Evolutionary conservation across 768 basidiomycete genomes (phyloP).

Genomic region (Boletus reticuloceps): DNA sequence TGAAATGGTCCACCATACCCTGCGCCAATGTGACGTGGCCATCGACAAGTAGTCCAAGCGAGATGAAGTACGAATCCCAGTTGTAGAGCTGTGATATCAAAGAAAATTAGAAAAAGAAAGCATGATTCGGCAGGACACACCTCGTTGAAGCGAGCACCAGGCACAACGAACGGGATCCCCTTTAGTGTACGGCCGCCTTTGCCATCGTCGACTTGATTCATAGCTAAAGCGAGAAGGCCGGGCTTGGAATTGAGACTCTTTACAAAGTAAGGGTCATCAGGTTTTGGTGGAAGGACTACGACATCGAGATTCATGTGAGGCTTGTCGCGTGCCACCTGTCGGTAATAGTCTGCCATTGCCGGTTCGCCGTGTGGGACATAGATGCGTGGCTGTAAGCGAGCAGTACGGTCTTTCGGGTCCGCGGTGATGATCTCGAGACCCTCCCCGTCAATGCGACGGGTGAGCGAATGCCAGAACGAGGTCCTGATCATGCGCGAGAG

Average conservation of each 20-base stretch:
- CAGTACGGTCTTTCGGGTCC: constrained; percentile 96
- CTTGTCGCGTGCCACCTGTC: constrained; percentile 84
- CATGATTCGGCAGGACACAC: constrained; percentile 39
- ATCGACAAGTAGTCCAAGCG: constrained; percentile 91
- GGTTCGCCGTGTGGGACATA: constrained; percentile 94
- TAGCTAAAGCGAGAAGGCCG: constrained; percentile 90
- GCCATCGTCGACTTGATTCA: constrained; percentile 85
- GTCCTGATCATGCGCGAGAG: constrained; percentile 96
- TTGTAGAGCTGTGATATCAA: constrained; percentile 68
- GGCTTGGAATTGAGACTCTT: constrained; percentile 94
- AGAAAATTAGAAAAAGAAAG: constrained; percentile 4
- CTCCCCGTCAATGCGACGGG: constrained; percentile 94
- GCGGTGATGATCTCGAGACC: constrained; percentile 97
- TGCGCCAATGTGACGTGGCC: constrained; percentile 93
- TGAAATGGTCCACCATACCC: constrained; percentile 98
- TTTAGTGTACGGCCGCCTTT: constrained; percentile 79
- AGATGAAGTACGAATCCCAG: constrained; percentile 95
- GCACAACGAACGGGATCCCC: constrained; percentile 96
- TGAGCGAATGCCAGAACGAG: constrained; percentile 98
- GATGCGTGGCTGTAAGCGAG: constrained; percentile 85
- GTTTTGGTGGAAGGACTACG: constrained; percentile 80
- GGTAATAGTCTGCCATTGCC: constrained; percentile 94
- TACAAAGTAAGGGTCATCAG: constrained; percentile 85
- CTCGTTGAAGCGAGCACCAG: constrained; percentile 93
- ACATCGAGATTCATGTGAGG: constrained; percentile 94